Percentiles rank a stretch among this genome's conserved stretches.
Conservation (phyloP, 2,329 filamentous ascomycete genomes). For the Zopfia rhizophila region DNA sequence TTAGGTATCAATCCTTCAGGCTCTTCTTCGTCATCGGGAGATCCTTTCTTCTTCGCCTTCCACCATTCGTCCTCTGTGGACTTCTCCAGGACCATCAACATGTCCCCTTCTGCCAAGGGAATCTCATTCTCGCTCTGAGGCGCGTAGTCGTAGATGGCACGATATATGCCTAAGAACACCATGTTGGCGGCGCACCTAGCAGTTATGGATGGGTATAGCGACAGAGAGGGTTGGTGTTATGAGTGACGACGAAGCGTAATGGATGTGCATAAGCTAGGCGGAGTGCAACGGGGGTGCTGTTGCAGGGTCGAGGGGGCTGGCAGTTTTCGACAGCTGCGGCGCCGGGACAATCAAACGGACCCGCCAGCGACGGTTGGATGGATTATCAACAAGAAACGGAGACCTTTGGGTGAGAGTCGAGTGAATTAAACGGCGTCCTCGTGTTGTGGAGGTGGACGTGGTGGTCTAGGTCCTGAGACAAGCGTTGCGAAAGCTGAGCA, state of each 20-base stretch:
- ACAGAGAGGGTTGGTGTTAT: slow-evolving; percentile 22
- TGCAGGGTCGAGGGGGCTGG: slow-evolving; percentile 35
- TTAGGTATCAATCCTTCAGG: slow-evolving; percentile 89
- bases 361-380: slow-evolving; percentile 9
- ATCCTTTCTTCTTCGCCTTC: slow-evolving; percentile 90
- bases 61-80: slow-evolving; percentile 84
- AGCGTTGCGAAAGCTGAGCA: slow-evolving; percentile 24
- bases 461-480: slow-evolving; percentile 23
- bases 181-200: slow-evolving; percentile 60
- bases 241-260: slow-evolving; percentile 24
- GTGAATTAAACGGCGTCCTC: slow-evolving; percentile 2
- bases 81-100: slow-evolving; percentile 90
- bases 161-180: slow-evolving; percentile 93
- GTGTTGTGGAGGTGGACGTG: slow-evolving; percentile 18
- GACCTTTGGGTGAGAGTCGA: slow-evolving; percentile 6
- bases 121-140: slow-evolving; percentile 89
- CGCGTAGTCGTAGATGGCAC: slow-evolving; percentile 90
- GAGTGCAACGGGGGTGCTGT: slow-evolving; percentile 33
- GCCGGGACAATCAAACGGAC: slow-evolving; percentile 8
- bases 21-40: slow-evolving; percentile 85
- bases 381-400: not conserved
- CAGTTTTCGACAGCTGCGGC: slow-evolving; percentile 23
- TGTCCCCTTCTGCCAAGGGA: slow-evolving; percentile 82
- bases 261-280: slow-evolving; percentile 42
- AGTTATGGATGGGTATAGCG: slow-evolving; percentile 1